These are phyloP conservation scores for Fusarium equiseti DNA, from an alignment of 2,329 filamentous ascomycete species.

Conservation along the genomic window DNA sequence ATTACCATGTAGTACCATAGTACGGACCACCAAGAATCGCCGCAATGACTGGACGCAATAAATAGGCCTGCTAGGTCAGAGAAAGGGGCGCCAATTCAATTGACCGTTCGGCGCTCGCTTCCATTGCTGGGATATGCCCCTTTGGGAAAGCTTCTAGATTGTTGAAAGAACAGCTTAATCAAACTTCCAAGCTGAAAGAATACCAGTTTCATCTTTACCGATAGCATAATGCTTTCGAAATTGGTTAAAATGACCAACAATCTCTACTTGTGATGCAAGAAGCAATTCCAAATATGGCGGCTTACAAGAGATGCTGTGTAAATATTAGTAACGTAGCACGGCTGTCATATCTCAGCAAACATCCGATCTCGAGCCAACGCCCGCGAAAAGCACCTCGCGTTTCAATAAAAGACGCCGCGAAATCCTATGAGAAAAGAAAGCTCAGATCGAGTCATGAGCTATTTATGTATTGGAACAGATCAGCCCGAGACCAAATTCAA, in stretches of 20 bases:
- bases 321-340: neutral
- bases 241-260: neutral
- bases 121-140: conserved; percentile 15
- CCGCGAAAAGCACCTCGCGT: neutral
- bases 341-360: conserved; percentile 3
- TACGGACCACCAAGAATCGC: conserved; percentile 26
- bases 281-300: neutral
- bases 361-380: neutral
- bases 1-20: conserved; percentile 22
- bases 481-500: conserved; percentile 3
- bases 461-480: neutral
- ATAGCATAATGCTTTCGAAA: conserved; percentile 2
- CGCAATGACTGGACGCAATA: conserved; percentile 12
- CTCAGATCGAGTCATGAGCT: neutral
- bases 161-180: conserved; percentile 7
- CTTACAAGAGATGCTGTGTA: neutral
- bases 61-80: conserved; percentile 12
- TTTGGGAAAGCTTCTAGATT: conserved; percentile 26
- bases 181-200: conserved; percentile 18
- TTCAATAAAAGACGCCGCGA: conserved; percentile 4
- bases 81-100: conserved; percentile 42
- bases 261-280: neutral
- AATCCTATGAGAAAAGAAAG: conserved; percentile 1
- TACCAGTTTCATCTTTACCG: conserved; percentile 1
- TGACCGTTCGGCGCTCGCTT: conserved; percentile 8